phyloP scores from a whole-genome alignment of 176 grass and related monocot species.

The Eremochloa ophiuroides region DNA sequence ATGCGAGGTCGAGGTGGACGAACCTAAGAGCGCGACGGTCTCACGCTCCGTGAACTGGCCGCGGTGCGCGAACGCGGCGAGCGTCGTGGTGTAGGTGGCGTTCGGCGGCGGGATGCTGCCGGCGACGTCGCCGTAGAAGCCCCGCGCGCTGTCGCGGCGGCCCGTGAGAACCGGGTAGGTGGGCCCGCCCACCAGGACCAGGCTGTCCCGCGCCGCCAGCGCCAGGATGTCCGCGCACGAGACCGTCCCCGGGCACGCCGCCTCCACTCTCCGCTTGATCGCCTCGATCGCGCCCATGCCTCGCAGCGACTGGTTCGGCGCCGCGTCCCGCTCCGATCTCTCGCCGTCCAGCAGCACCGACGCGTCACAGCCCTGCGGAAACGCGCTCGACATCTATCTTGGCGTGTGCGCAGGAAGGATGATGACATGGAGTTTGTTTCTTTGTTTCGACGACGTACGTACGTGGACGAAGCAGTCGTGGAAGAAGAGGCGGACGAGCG shows the following conservation, averaged over 20 bases:
- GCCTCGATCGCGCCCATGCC: conserved; percentile 42
- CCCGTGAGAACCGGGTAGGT: conserved; percentile 49
- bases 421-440: background rate
- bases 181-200: conserved; percentile 42
- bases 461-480: conserved; percentile 60
- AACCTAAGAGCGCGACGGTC: conserved; percentile 51
- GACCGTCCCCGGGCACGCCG: conserved; percentile 36
- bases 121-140: conserved; percentile 27
- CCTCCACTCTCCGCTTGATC: conserved; percentile 44
- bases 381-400: too few species aligned
- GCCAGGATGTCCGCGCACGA: conserved; percentile 63
- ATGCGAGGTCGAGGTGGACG: too few species aligned
- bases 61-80: conserved; percentile 36
- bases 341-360: conserved; percentile 54
- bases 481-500: conserved; percentile 48
- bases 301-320: conserved; percentile 44
- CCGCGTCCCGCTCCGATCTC: too few species aligned
- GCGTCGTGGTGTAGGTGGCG: conserved; percentile 45
- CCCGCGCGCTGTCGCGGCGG: conserved; percentile 31
- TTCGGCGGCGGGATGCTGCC: conserved; percentile 37
- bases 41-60: conserved; percentile 52
- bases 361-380: conserved; percentile 64
- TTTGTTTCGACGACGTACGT: background rate
- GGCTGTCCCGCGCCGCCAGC: conserved; percentile 41
- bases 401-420: background rate